Evolutionary conservation across 345 rosid genomes (phyloP).

Genomic region (Salix exigua): DNA sequence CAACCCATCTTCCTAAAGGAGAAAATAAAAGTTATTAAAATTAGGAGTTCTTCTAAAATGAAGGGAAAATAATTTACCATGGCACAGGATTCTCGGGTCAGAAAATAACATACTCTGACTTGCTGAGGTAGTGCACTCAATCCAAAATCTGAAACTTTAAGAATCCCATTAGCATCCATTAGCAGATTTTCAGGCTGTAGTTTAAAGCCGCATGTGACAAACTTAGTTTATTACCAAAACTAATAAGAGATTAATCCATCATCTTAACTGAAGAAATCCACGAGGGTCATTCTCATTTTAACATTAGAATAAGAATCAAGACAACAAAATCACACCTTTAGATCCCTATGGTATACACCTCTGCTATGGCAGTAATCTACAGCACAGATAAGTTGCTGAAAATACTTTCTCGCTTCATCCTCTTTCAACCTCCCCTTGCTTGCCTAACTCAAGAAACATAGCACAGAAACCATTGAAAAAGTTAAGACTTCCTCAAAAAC

Average conservation of each 20-base stretch:
- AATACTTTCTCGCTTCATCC: slow-evolving; percentile 90
- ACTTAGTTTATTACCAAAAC: not conserved
- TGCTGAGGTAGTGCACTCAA: slow-evolving; percentile 98
- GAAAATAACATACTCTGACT: slow-evolving; percentile 71
- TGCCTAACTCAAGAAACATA: slow-evolving; percentile 43
- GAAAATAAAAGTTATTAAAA: slow-evolving; percentile 12
- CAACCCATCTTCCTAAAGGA: slow-evolving; percentile 81
- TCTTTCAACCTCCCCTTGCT: slow-evolving; percentile 91
- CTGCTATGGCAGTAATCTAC: slow-evolving; percentile 97
- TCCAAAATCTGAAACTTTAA: slow-evolving; percentile 97
- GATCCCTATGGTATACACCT: slow-evolving; percentile 91
- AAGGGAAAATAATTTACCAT: not conserved
- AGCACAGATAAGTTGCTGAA: slow-evolving; percentile 94
- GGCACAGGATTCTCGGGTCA: not conserved
- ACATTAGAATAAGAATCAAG: not conserved
- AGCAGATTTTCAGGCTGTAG: slow-evolving; percentile 94
- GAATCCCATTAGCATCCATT: slow-evolving; percentile 75
- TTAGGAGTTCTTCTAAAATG: slow-evolving; percentile 1
- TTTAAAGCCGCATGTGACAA: slow-evolving; percentile 12
- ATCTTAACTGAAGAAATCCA: not conserved
- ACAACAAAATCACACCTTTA: slow-evolving; percentile 54
- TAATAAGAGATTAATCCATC: not conserved
- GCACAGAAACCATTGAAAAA: slow-evolving; percentile 7
- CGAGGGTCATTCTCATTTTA: not conserved
- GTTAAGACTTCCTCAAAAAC: not conserved